A percentile compares a stretch with the other conserved stretches of the same genome.
Evolutionary conservation across 129 eudicot species (phyloP).

Genomic region (Helianthus annuus): DNA sequence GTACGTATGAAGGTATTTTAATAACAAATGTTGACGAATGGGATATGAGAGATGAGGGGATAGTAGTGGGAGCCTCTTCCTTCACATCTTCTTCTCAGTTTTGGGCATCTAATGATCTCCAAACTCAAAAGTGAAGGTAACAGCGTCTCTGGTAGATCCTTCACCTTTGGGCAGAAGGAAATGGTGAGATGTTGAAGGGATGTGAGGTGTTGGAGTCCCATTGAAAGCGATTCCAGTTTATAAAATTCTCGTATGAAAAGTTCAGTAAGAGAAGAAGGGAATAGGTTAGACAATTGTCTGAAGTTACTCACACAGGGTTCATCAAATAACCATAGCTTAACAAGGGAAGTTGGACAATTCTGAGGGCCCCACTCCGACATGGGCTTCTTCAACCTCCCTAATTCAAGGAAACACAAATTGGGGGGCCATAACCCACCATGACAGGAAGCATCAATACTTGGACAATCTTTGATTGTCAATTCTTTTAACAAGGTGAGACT

Average conservation of each 20-base stretch:
- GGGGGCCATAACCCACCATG: conserved; percentile 3
- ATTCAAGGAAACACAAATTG: not conserved
- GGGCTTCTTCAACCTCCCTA: too few species aligned
- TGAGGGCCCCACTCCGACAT: too few species aligned
- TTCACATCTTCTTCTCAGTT: not conserved
- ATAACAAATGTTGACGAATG: not conserved
- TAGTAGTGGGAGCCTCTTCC: conserved; percentile 11
- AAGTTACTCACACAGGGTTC: not conserved
- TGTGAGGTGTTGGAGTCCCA: too few species aligned
- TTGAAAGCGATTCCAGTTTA: too few species aligned
- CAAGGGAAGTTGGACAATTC: too few species aligned
- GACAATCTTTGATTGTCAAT: not conserved
- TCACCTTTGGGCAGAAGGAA: too few species aligned
- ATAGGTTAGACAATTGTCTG: not conserved
- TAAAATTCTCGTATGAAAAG: too few species aligned
- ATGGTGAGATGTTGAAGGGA: too few species aligned
- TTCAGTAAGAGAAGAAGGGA: conserved; percentile 11
- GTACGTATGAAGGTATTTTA: too few species aligned
- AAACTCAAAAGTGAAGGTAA: too few species aligned
- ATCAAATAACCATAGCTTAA: not conserved
- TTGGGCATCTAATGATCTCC: not conserved
- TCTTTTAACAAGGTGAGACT: not conserved
- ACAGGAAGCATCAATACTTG: not conserved
- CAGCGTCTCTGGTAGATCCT: too few species aligned
- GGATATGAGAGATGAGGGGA: conserved; percentile 9